phyloP scores from a whole-genome alignment of 441 rosid genomes.

The Caryocar brasiliense region DNA sequence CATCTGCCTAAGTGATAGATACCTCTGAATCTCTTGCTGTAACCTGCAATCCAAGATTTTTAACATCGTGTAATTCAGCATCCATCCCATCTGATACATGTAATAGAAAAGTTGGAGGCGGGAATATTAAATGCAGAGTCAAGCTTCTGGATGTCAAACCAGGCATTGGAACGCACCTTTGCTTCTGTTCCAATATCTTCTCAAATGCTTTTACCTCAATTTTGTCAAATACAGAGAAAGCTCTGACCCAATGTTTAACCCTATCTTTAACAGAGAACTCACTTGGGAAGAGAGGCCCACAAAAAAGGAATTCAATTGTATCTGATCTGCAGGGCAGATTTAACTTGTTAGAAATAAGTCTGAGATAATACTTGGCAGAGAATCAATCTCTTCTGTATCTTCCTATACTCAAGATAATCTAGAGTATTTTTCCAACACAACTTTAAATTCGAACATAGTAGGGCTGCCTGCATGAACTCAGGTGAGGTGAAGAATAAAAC shows the following conservation, averaged over 20 bases:
- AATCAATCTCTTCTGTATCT: not conserved
- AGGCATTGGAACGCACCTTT: slow-evolving; percentile 48
- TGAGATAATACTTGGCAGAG: not conserved
- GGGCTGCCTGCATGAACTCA: not conserved
- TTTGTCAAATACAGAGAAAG: slow-evolving; percentile 73
- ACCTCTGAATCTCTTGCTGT: slow-evolving; percentile 96
- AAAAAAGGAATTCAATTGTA: slow-evolving; percentile 66
- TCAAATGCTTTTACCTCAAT: slow-evolving; percentile 91
- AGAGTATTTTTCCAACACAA: not conserved
- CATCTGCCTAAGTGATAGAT: slow-evolving; percentile 69
- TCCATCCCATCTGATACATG: slow-evolving; percentile 23
- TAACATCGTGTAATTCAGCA: slow-evolving; percentile 31
- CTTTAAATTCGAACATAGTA: no score
- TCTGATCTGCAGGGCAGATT: slow-evolving; percentile 78
- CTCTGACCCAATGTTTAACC: slow-evolving; percentile 71
- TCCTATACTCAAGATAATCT: slow-evolving; percentile 2
- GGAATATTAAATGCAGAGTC: slow-evolving; percentile 8
- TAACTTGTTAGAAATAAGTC: slow-evolving; percentile 8
- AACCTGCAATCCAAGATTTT: slow-evolving; percentile 69
- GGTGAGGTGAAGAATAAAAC: not conserved
- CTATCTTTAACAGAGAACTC: slow-evolving; percentile 55
- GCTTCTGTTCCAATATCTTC: slow-evolving; percentile 93
- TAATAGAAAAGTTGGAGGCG: slow-evolving; percentile 10
- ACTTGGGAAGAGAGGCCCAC: slow-evolving; percentile 59
- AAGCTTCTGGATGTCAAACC: slow-evolving; percentile 13